These are phyloP conservation scores for Lasiosphaeria miniovina DNA, from an alignment of 495 filamentous ascomycete species.

Conservation along the genomic window DNA sequence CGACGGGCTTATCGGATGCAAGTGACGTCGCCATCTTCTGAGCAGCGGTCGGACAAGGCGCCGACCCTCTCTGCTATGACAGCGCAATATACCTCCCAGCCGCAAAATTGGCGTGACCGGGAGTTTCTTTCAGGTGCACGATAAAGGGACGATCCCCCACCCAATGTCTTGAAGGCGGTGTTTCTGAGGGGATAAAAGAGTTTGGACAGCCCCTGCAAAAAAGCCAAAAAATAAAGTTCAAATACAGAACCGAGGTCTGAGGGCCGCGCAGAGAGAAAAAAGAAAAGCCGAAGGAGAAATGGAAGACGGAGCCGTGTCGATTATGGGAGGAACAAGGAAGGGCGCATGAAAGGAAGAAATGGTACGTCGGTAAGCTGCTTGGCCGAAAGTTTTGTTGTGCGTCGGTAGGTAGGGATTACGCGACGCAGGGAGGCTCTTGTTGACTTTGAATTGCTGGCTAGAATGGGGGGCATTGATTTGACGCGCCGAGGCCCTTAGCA, in stretches of 20 bases:
- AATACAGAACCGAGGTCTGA: background rate
- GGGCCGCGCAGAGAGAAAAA: conserved; percentile 4
- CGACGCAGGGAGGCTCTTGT: conserved; percentile 18
- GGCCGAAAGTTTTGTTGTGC: conserved; percentile 20
- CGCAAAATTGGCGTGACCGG: no score
- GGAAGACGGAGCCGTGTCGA: background rate
- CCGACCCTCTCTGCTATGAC: background rate
- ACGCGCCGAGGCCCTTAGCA: conserved; percentile 27
- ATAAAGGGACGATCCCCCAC: no score
- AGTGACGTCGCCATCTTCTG: conserved; percentile 33
- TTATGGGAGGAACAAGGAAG: conserved; percentile 2
- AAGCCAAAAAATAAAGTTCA: no score
- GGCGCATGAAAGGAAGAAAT: background rate
- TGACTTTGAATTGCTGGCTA: conserved; percentile 22
- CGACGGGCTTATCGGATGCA: conserved; percentile 28
- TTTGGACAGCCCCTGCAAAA: no score
- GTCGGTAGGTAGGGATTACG: conserved; percentile 19
- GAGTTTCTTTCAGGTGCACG: no score
- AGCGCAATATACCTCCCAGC: no score
- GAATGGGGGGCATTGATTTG: conserved; percentile 17
- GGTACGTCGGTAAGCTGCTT: background rate
- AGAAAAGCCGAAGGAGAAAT: background rate
- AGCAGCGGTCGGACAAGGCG: conserved; percentile 9
- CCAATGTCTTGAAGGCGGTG: no score
- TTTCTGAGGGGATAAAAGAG: no score